A percentile compares a stretch with the other conserved stretches of the same genome.
phyloP scores from a whole-genome alignment of 768 basidiomycete genomes.

The Agaricus subrufescens region DNA sequence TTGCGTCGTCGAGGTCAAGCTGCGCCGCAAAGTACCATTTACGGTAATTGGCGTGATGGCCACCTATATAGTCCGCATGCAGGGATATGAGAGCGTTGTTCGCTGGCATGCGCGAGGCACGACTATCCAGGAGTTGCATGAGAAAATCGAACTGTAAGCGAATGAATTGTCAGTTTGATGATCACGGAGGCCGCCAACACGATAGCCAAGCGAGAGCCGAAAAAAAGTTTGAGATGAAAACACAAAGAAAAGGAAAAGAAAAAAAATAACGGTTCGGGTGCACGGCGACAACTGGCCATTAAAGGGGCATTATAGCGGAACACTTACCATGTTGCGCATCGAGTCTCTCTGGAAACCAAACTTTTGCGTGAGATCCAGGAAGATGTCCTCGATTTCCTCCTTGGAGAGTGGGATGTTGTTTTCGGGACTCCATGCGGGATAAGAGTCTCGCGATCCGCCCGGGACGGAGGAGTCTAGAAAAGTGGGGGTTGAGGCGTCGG shows the following conservation, averaged over 20 bases:
- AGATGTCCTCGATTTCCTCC: constrained; percentile 98
- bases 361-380: constrained; percentile 95
- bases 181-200: constrained; percentile 3
- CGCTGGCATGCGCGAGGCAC: constrained; percentile 95
- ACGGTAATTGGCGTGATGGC: constrained; percentile 96
- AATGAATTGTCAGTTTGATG: constrained; percentile 12
- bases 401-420: constrained; percentile 95
- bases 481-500: constrained; percentile 71
- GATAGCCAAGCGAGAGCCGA: neutral
- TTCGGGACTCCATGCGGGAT: constrained; percentile 92
- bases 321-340: constrained; percentile 87
- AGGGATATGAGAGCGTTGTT: constrained; percentile 92
- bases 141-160: constrained; percentile 83
- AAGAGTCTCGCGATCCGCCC: constrained; percentile 69
- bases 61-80: constrained; percentile 98
- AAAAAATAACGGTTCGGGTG: neutral
- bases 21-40: constrained; percentile 99
- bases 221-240: neutral
- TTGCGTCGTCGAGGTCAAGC: constrained; percentile 95
- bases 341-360: constrained; percentile 97
- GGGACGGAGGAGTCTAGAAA: constrained; percentile 59
- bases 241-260: no score
- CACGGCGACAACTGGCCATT: neutral
- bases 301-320: neutral
- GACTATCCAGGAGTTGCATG: constrained; percentile 96